Conservation (phyloP, 1,284 basidiomycete species). For the Papiliotrema nemorosa region DNA sequence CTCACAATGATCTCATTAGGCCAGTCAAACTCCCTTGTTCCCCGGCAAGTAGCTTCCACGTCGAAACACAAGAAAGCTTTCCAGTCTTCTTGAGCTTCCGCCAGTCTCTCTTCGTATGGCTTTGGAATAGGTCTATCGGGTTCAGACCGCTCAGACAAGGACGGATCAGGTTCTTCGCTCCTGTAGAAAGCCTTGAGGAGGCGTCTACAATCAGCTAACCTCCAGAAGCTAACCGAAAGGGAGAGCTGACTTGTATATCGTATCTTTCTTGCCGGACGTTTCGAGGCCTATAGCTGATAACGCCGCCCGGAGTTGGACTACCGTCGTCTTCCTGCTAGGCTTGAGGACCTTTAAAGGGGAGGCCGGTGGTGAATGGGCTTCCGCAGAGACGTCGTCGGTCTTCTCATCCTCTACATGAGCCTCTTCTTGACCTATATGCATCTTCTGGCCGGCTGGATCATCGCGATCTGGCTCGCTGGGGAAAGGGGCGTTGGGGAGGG, state of each 20-base stretch:
- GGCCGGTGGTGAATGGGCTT: background rate
- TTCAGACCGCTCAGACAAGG: background rate
- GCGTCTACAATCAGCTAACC: background rate
- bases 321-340: conserved; percentile 38
- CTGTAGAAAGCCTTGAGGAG: conserved; percentile 4
- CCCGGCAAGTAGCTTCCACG: conserved; percentile 86
- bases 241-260: conserved; percentile 34
- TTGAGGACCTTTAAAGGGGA: conserved; percentile 5
- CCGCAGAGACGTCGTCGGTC: background rate
- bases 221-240: conserved; percentile 1
- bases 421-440: background rate
- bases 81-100: conserved; percentile 26
- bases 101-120: background rate
- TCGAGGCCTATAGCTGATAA: conserved; percentile 35
- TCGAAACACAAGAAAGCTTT: conserved; percentile 52
- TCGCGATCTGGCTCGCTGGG: no score
- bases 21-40: conserved; percentile 62
- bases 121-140: background rate
- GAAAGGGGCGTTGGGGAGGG: no score
- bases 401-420: no score
- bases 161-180: background rate
- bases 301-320: conserved; percentile 30
- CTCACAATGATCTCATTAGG: conserved; percentile 91
- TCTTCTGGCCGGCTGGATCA: no score
- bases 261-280: conserved; percentile 46